These are phyloP conservation scores for Ramaria sp. DNA, from an alignment of 768 basidiomycete genomes.

Conservation along the genomic window DNA sequence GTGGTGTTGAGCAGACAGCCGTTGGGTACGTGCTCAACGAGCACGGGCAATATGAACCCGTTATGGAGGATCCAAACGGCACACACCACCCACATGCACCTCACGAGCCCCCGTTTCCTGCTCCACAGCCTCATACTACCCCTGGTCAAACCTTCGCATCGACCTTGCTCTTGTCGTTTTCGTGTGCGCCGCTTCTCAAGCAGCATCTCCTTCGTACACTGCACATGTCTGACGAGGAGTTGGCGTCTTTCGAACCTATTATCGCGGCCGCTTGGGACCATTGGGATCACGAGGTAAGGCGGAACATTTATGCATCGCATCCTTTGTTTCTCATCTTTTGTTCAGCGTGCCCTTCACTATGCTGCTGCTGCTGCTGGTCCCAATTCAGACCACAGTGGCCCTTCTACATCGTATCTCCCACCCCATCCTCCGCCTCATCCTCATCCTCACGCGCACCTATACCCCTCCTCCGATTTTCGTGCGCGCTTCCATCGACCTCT, in stretches of 20 bases:
- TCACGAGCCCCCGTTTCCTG: constrained; percentile 34
- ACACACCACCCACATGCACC: constrained; percentile 22
- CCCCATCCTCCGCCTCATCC: constrained; percentile 6
- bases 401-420: constrained; percentile 8
- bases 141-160: constrained; percentile 76
- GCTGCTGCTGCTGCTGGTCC: not conserved
- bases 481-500: constrained; percentile 56
- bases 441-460: not conserved
- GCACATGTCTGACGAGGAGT: constrained; percentile 69
- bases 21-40: constrained; percentile 49
- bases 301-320: not conserved
- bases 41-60: constrained; percentile 28
- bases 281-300: constrained; percentile 65
- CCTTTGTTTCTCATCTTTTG: not conserved
- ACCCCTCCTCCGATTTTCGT: constrained; percentile 43
- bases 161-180: constrained; percentile 68
- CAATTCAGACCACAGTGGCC: not conserved
- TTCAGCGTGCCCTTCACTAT: constrained; percentile 7
- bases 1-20: constrained; percentile 4
- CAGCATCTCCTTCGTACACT: constrained; percentile 64
- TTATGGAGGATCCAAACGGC: constrained; percentile 17
- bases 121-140: constrained; percentile 32
- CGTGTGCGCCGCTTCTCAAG: constrained; percentile 64
- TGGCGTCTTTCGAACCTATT: constrained; percentile 66
- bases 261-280: constrained; percentile 82